Conservation (phyloP, 1,284 basidiomycete genomes). For the Sparassis latifolia region DNA sequence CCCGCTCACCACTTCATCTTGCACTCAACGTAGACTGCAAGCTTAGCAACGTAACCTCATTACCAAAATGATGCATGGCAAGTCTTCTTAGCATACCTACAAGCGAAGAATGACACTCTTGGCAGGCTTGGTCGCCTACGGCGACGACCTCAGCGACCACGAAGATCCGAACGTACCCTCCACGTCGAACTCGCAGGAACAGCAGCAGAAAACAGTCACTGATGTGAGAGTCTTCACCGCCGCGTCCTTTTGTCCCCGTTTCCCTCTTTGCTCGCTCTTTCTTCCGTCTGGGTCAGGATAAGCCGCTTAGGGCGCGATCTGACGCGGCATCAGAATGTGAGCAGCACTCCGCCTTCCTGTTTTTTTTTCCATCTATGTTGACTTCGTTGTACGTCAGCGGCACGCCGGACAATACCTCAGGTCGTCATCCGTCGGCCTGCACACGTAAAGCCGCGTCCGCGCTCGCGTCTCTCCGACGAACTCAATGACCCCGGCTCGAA, state of each 20-base stretch:
- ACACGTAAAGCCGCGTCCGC: slow-evolving; percentile 40
- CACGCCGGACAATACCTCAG: slow-evolving; percentile 33
- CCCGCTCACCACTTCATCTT: too few species aligned
- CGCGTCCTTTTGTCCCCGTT: slow-evolving; percentile 36
- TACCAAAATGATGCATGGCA: too few species aligned
- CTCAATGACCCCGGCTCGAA: slow-evolving; percentile 14
- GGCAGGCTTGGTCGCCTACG: slow-evolving; percentile 58
- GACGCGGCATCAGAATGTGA: slow-evolving; percentile 44
- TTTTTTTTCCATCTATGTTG: too few species aligned
- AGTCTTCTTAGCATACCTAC: too few species aligned
- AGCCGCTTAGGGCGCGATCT: slow-evolving; percentile 36
- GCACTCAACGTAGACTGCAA: too few species aligned
- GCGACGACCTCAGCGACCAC: slow-evolving; percentile 57
- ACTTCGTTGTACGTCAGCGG: too few species aligned
- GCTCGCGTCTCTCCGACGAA: slow-evolving; percentile 43
- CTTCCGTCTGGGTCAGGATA: slow-evolving; percentile 63
- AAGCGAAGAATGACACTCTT: neutral
- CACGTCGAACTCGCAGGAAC: slow-evolving; percentile 22
- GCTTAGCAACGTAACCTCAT: too few species aligned
- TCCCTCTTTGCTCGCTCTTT: slow-evolving; percentile 62
- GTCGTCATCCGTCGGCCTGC: slow-evolving; percentile 51
- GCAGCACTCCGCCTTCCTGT: slow-evolving; percentile 8
- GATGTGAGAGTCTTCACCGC: slow-evolving; percentile 58
- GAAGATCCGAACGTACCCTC: slow-evolving; percentile 31
- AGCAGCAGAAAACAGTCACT: slow-evolving; percentile 10